A percentile compares a stretch with the other conserved stretches of the same genome.
Evolutionary conservation across 2,329 filamentous ascomycete genomes (phyloP).

Genomic region (Penicillium freii): DNA sequence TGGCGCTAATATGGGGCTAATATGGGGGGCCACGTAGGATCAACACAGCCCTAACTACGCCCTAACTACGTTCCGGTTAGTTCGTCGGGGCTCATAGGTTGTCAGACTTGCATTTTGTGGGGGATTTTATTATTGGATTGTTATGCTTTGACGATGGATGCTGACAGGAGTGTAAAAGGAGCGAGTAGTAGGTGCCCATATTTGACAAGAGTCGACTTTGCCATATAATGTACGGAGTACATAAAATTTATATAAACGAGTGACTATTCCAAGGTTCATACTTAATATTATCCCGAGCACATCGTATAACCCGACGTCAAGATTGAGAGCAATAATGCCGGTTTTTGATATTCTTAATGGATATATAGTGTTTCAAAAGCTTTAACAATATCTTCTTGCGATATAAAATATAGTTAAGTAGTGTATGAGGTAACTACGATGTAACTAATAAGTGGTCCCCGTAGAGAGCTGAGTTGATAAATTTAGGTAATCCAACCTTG

Average conservation of each 20-base stretch:
- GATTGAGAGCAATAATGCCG: not conserved
- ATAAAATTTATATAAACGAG: not conserved
- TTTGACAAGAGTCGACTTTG: not conserved
- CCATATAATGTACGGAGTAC: not conserved
- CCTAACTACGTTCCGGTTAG: conserved; percentile 3
- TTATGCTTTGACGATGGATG: not conserved
- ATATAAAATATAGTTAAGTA: too few relatives aligned
- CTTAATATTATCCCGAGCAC: not conserved
- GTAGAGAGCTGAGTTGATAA: too few relatives aligned
- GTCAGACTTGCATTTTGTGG: not conserved
- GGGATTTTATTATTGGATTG: not conserved
- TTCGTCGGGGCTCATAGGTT: not conserved
- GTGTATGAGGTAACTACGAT: not conserved
- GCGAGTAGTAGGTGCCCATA: not conserved
- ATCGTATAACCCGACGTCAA: too few relatives aligned
- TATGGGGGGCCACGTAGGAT: conserved; percentile 7
- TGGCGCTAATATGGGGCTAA: conserved; percentile 6
- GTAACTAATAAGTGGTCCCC: not conserved
- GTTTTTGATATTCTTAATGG: too few relatives aligned
- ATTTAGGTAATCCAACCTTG: not conserved
- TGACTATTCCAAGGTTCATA: too few relatives aligned
- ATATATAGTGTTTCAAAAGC: too few relatives aligned
- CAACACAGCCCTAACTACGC: conserved; percentile 3
- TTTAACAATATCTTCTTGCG: too few relatives aligned
- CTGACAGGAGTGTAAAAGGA: not conserved